A percentile compares a stretch with the other conserved stretches of the same genome.
Evolutionary conservation across 2,329 filamentous ascomycete genomes (phyloP).

Genomic region (Pseudogymnoascus sp.): DNA sequence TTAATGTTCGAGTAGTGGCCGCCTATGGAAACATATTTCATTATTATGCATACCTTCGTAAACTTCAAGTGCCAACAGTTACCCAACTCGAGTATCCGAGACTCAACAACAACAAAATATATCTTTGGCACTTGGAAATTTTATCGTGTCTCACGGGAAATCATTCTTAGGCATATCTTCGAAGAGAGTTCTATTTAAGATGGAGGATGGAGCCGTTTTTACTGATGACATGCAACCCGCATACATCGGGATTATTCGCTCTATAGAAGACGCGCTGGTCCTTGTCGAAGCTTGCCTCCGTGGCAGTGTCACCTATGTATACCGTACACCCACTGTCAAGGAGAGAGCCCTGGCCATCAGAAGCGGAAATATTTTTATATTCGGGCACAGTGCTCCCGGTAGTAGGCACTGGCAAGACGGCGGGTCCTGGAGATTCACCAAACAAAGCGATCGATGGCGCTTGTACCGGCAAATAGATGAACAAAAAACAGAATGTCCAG

Average conservation of each 20-base stretch:
- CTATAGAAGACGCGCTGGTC: constrained; percentile 67
- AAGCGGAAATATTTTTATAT: constrained; percentile 84
- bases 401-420: constrained; percentile 96
- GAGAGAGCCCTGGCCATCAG: constrained; percentile 71
- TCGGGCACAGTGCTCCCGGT: constrained; percentile 82
- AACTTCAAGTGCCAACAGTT: not conserved
- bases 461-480: not conserved
- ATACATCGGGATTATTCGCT: constrained; percentile 59
- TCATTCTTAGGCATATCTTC: not conserved
- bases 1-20: not conserved
- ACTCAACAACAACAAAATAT: not conserved
- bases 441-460: constrained; percentile 28
- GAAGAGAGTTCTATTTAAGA: not conserved
- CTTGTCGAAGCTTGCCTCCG: constrained; percentile 73
- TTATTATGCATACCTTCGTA: not conserved
- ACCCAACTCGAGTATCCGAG: not conserved
- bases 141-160: not conserved
- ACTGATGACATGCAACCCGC: constrained; percentile 47
- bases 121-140: not conserved
- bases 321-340: constrained; percentile 77
- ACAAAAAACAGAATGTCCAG: not conserved
- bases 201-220: not conserved
- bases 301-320: constrained; percentile 66
- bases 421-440: constrained; percentile 71
- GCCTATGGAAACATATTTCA: not conserved